phyloP scores from a whole-genome alignment of 75 land plant species.

The Chamaecyparis obtusa region DNA sequence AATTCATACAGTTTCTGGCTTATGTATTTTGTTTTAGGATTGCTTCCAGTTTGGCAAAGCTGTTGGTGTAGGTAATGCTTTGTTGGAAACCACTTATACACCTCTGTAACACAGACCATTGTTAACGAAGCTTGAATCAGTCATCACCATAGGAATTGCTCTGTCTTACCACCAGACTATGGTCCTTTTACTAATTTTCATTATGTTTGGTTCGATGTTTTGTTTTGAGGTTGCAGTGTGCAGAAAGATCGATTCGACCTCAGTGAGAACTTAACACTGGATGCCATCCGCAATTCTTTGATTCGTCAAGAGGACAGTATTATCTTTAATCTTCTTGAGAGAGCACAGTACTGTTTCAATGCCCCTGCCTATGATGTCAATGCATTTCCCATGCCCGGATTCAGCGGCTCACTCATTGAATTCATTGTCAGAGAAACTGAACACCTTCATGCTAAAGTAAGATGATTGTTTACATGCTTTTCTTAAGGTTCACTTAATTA shows the following conservation, averaged over 20 bases:
- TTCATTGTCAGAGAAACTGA: conserved; percentile 85
- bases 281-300: conserved; percentile 52
- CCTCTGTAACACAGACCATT: neutral
- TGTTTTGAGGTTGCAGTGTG: neutral
- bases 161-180: neutral
- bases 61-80: neutral
- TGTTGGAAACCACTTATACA: neutral
- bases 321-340: conserved; percentile 69
- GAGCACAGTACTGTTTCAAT: conserved; percentile 81
- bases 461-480: neutral
- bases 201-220: neutral
- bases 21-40: neutral
- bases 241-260: neutral
- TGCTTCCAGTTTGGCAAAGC: neutral
- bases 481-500: neutral
- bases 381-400: conserved; percentile 63
- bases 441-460: conserved; percentile 84
- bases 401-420: conserved; percentile 78
- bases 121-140: neutral
- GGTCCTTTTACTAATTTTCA: neutral
- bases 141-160: neutral
- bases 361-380: conserved; percentile 71
- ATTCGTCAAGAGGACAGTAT: conserved; percentile 78
- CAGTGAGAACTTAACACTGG: conserved; percentile 28
- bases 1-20: neutral